A percentile compares a stretch with the other conserved stretches of the same genome.
These are phyloP conservation scores for Alnus glutinosa DNA, from an alignment of 306 rosid species.

Conservation along the genomic window DNA sequence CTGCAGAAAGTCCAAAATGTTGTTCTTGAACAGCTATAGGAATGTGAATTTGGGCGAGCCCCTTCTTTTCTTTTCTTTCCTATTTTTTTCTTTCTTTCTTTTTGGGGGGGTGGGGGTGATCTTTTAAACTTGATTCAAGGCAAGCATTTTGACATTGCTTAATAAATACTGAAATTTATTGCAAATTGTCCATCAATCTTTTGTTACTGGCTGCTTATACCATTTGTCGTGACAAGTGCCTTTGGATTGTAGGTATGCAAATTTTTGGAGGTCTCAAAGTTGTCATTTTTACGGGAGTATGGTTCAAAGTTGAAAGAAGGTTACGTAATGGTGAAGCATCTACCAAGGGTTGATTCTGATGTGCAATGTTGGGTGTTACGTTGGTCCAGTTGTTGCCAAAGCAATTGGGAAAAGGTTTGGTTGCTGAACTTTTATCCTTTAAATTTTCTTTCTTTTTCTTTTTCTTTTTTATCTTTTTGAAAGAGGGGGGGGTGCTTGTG, in stretches of 20 bases:
- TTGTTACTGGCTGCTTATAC: background rate
- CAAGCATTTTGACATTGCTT: background rate
- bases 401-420: conserved; percentile 54
- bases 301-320: conserved; percentile 63
- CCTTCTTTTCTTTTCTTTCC: background rate
- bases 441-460: background rate
- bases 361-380: conserved; percentile 23
- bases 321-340: conserved; percentile 52
- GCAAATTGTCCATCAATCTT: background rate
- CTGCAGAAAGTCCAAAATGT: conserved; percentile 1
- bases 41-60: background rate
- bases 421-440: background rate
- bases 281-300: conserved; percentile 47
- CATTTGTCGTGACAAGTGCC: conserved; percentile 4
- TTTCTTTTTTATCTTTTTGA: background rate
- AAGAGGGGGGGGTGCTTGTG: background rate
- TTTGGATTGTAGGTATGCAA: conserved; percentile 45
- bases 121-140: background rate
- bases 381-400: conserved; percentile 31
- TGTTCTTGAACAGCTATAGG: conserved; percentile 2
- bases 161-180: background rate
- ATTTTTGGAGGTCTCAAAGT: conserved; percentile 55
- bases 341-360: conserved; percentile 34
- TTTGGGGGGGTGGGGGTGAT: background rate
- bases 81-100: background rate